Base-by-base conservation (phyloP, 345 rosid species). In the Euphorbia tirucalli region DNA sequence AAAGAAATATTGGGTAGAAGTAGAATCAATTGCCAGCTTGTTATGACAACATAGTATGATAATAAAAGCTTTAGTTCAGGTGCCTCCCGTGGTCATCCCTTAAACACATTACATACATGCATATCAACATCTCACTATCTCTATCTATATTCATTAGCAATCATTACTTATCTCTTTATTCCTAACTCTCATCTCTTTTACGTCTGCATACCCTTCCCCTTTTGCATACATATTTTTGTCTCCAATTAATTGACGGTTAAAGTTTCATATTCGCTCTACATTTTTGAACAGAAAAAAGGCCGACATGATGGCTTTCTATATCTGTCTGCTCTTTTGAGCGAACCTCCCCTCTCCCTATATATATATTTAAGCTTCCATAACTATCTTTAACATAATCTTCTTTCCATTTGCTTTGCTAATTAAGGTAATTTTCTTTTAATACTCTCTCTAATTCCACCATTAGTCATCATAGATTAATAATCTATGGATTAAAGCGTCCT, bases 201-300 rank as follows among this genome's bases (percentile, higher is more conserved):
- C 60, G 30, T 56, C 30, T 24, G 60, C 30, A 35, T 35, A 3
- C 39, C 39, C 7, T 35, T 7, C 39, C 39, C 39, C 7, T 35
- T 35, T 35, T 35, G 7, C 39, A 35, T 3, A n/a, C n/a, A n/a
- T n/a, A n/a, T n/a, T n/a, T n/a, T n/a, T n/a, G n/a, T n/a, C n/a
- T 7, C 39, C 39, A 3, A 7, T 35, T 35, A 35, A 35, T 22
- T 56, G 60, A 56, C 60, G 15, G 60, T 56, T 56, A 56, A 56
- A 56, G 60, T 16, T 50, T 19, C n/a, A 7, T 5, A 3, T 56
- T 56, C 5, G 28, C 15, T 28, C 39, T 10, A 28, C 24, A 18
- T 28, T 60, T 60, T 60, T 60, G 21, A 24, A 57, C 61, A 57
- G 16, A 18, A 25, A 57, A 57, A 24, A 59, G 63, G 63, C 63